These are phyloP conservation scores for Diaporthe amygdali DNA, from an alignment of 2,329 filamentous ascomycete genomes.

Conservation along the genomic window DNA sequence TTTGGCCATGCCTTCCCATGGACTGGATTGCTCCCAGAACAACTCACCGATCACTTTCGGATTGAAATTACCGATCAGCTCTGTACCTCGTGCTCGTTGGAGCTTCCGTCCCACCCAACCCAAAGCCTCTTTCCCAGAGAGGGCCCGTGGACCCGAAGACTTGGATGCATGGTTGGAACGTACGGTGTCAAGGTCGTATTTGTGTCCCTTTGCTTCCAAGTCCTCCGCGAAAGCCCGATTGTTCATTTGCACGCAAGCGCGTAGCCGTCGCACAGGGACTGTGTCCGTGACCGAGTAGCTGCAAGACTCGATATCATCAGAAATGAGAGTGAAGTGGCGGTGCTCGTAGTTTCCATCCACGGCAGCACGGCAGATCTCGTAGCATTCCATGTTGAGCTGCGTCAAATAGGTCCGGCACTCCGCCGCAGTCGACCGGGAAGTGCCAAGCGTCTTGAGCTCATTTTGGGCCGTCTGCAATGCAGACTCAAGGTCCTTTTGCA, in stretches of 20 bases:
- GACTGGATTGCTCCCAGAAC: conserved; percentile 17
- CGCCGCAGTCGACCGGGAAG: background rate
- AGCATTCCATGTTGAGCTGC: conserved; percentile 11
- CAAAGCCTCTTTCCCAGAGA: background rate
- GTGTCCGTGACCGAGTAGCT: background rate
- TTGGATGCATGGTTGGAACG: background rate
- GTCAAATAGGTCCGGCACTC: background rate
- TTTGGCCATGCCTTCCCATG: background rate
- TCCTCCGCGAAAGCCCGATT: background rate
- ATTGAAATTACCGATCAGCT: conserved; percentile 16
- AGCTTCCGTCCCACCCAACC: background rate
- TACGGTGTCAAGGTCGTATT: background rate
- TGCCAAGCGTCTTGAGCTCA: background rate
- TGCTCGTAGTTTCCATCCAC: conserved; percentile 9
- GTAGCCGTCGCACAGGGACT: background rate
- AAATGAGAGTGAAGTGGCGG: background rate
- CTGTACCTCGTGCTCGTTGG: background rate
- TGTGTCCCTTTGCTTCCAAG: background rate
- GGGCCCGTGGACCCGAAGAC: background rate
- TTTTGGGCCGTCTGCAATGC: background rate
- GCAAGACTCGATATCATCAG: too few species aligned
- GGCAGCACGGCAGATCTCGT: background rate
- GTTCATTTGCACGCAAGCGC: background rate
- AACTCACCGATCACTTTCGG: background rate
- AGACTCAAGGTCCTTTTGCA: background rate